phyloP scores from a whole-genome alignment of 2,329 filamentous ascomycete species.

The Fusarium temperatum region DNA sequence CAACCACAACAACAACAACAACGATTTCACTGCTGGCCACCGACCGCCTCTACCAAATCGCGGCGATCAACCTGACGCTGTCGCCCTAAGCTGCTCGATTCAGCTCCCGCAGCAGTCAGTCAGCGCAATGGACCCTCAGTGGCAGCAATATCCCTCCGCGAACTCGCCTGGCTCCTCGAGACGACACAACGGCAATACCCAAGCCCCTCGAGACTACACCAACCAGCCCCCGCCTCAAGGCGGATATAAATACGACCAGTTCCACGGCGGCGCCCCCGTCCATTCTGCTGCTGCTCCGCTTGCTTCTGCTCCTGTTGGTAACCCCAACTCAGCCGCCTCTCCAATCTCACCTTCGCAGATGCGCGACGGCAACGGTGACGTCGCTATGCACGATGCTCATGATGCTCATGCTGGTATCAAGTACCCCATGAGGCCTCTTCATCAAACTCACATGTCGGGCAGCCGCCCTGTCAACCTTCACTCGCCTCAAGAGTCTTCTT shows the following conservation, averaged over 20 bases:
- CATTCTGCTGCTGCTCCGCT: conserved; percentile 39
- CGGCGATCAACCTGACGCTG: conserved; percentile 26
- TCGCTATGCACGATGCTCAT: conserved; percentile 84
- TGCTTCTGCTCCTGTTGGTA: conserved; percentile 51
- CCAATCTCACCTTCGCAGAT: conserved; percentile 65
- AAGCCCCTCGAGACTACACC: conserved; percentile 60
- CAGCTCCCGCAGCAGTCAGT: conserved; percentile 30
- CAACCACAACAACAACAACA: conserved; percentile 23
- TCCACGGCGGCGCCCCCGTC: conserved; percentile 58
- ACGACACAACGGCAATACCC: conserved; percentile 66
- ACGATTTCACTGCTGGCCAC: conserved; percentile 26
- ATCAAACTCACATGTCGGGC: conserved; percentile 75
- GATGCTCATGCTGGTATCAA: conserved; percentile 88
- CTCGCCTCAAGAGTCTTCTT: conserved; percentile 74
- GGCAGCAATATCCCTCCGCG: conserved; percentile 72
- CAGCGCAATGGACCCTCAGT: conserved; percentile 63
- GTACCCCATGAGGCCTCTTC: conserved; percentile 81
- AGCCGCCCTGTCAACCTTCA: conserved; percentile 70
- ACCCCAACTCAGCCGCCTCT: conserved; percentile 67
- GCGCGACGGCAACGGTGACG: conserved; percentile 78
- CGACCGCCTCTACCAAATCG: conserved; percentile 13
- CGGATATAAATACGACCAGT: conserved; percentile 74
- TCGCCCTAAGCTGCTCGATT: conserved; percentile 34
- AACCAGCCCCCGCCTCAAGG: conserved; percentile 54
- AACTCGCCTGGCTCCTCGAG: conserved; percentile 65